phyloP scores from a whole-genome alignment of 1,284 basidiomycete genomes.

The Moesziomyces antarcticus region DNA sequence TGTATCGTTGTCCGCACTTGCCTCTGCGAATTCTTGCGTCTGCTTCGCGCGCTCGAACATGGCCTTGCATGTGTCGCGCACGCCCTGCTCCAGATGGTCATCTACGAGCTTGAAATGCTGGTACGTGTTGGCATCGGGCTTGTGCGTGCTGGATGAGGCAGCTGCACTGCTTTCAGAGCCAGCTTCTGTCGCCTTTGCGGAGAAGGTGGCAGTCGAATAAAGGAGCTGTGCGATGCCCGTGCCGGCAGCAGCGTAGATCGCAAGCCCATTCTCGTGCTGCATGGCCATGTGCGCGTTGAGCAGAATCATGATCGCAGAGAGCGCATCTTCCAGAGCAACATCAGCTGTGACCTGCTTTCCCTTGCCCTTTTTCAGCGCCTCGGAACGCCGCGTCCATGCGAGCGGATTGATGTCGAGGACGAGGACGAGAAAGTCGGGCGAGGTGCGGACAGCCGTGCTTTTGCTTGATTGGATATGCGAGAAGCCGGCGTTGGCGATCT shows the following conservation, averaged over 20 bases:
- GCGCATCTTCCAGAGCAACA: slow-evolving; percentile 53
- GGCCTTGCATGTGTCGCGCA: slow-evolving; percentile 30
- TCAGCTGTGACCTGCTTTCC: slow-evolving; percentile 13
- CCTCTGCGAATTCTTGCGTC: slow-evolving; percentile 16
- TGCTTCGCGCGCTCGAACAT: slow-evolving; percentile 40
- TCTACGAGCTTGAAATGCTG: slow-evolving; percentile 61
- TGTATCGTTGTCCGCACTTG: slow-evolving; percentile 18
- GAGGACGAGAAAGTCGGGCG: slow-evolving; percentile 62
- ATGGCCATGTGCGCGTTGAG: slow-evolving; percentile 91
- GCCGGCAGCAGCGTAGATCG: slow-evolving; percentile 84
- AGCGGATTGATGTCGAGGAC: slow-evolving; percentile 61
- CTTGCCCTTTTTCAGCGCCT: slow-evolving; percentile 23
- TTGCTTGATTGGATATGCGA: slow-evolving; percentile 39
- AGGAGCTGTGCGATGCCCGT: slow-evolving; percentile 44
- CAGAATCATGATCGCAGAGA: slow-evolving; percentile 79
- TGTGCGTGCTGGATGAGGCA: slow-evolving; percentile 14
- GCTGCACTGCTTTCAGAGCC: slow-evolving; percentile 3
- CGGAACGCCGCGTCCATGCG: slow-evolving; percentile 47
- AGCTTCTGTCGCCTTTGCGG: slow-evolving; percentile 13
- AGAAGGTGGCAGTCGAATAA: slow-evolving; percentile 52
- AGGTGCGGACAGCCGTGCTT: slow-evolving; percentile 16
- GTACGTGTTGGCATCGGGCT: slow-evolving; percentile 62
- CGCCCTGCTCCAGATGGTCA: slow-evolving; percentile 53
- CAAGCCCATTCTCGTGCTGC: slow-evolving; percentile 89
- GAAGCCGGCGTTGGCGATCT: slow-evolving; percentile 47